Evolutionary conservation across 306 rosid species (phyloP).

Genomic region (Cicer bijugum): DNA sequence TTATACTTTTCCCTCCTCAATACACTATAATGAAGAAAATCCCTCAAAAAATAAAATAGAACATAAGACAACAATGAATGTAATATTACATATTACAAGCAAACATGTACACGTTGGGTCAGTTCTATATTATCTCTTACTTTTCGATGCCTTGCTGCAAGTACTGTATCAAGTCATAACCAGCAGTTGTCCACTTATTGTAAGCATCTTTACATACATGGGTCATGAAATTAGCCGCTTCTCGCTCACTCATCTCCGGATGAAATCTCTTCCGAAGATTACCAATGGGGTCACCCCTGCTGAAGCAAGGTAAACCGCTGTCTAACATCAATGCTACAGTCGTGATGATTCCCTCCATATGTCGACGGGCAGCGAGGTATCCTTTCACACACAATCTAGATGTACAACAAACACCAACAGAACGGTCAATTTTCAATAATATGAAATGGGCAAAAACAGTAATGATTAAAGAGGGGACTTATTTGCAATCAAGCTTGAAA

Average conservation of each 20-base stretch:
- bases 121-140: conserved; percentile 46
- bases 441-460: background rate
- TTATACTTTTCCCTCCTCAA: conserved; percentile 45
- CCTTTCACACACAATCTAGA: conserved; percentile 91
- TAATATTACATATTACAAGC: conserved; percentile 46
- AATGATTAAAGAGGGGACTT: background rate
- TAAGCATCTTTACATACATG: conserved; percentile 96
- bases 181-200: conserved; percentile 99
- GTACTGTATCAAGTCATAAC: conserved; percentile 95
- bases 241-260: conserved; percentile 96
- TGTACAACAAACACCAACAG: conserved; percentile 4
- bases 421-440: conserved; percentile 35
- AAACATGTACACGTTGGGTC: conserved; percentile 64
- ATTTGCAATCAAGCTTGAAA: conserved; percentile 14
- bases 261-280: conserved; percentile 96
- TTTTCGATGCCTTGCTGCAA: conserved; percentile 99
- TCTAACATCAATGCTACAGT: conserved; percentile 87
- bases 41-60: conserved; percentile 45
- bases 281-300: conserved; percentile 95
- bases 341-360: conserved; percentile 86
- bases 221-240: conserved; percentile 97
- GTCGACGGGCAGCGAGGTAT: conserved; percentile 88
- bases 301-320: conserved; percentile 97
- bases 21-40: conserved; percentile 44
- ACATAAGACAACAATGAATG: conserved; percentile 43